Conservation (phyloP, 352 stramenopile species). For the Phytophthora chlamydospora region DNA sequence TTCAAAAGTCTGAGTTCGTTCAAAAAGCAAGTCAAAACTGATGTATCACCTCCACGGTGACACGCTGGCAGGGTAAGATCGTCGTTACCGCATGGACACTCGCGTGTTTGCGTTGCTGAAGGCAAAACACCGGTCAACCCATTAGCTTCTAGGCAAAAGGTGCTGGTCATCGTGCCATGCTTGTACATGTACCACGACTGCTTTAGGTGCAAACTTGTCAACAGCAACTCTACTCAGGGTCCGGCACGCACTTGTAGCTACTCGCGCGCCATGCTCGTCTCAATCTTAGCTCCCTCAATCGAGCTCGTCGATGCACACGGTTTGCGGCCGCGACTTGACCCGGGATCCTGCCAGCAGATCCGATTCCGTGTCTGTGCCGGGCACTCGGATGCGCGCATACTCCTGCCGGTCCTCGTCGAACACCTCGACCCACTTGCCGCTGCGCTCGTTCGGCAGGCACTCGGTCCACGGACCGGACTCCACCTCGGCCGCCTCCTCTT, state of each 20-base stretch:
- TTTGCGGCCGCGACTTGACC: conserved; percentile 29
- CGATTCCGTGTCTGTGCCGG: conserved; percentile 19
- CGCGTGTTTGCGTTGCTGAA: too few species aligned
- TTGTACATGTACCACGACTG: too few species aligned
- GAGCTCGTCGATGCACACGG: conserved; percentile 59
- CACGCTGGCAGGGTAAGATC: conserved; percentile 6
- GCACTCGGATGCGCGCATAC: conserved; percentile 32
- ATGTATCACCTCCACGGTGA: conserved; percentile 10
- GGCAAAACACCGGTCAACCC: too few species aligned
- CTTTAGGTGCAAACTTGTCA: background rate
- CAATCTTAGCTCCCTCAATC: conserved; percentile 32
- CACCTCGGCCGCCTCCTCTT: conserved; percentile 24
- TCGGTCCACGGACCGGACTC: conserved; percentile 33
- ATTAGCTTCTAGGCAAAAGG: too few species aligned
- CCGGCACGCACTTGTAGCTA: background rate
- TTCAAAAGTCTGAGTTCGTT: conserved; percentile 7
- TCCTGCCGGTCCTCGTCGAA: conserved; percentile 40
- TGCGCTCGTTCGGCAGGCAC: conserved; percentile 22
- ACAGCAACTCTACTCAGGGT: background rate
- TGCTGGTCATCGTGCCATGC: too few species aligned
- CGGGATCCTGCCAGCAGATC: conserved; percentile 8
- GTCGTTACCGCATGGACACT: background rate
- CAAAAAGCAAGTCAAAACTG: conserved; percentile 7
- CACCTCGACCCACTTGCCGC: conserved; percentile 28
- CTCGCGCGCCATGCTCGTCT: background rate